These are phyloP conservation scores for Xylaria castorea DNA, from an alignment of 495 filamentous ascomycete genomes.

Conservation along the genomic window DNA sequence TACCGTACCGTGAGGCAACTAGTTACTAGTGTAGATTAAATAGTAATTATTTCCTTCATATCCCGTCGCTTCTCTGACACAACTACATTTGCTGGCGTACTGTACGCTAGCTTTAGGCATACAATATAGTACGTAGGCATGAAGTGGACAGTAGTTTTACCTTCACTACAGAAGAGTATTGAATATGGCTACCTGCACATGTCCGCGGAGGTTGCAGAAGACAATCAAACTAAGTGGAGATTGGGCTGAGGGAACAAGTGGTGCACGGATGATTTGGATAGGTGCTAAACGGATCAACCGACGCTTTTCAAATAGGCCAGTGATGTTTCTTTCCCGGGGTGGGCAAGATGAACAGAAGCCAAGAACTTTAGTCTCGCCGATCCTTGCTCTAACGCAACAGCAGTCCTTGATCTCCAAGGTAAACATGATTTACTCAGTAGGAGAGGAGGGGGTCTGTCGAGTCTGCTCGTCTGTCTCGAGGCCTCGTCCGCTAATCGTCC, in stretches of 20 bases:
- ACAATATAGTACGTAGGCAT: background rate
- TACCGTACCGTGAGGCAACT: background rate
- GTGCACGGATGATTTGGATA: background rate
- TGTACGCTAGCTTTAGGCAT: background rate
- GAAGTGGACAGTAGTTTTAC: background rate
- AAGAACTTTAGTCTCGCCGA: background rate
- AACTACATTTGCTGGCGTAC: background rate
- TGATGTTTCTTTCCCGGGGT: slow-evolving; percentile 1
- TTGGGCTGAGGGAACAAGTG: background rate
- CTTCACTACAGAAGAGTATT: background rate
- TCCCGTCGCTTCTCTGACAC: background rate
- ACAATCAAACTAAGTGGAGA: slow-evolving; percentile 25
- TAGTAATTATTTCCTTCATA: background rate
- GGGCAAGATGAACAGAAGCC: slow-evolving; percentile 18
- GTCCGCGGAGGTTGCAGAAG: background rate
- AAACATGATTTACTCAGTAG: background rate
- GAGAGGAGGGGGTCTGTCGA: too few species aligned
- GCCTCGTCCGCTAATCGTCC: background rate
- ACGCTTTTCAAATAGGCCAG: slow-evolving; percentile 17
- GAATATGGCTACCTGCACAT: background rate
- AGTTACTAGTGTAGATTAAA: background rate
- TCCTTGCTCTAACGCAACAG: background rate
- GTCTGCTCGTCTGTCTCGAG: background rate
- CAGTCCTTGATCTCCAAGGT: background rate
- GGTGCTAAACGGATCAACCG: slow-evolving; percentile 18